Evolutionary conservation across 257 asterid species (phyloP), one percentile per base, ranked within the genome.

Genomic region (Solanum lycopersicoides): DNA sequence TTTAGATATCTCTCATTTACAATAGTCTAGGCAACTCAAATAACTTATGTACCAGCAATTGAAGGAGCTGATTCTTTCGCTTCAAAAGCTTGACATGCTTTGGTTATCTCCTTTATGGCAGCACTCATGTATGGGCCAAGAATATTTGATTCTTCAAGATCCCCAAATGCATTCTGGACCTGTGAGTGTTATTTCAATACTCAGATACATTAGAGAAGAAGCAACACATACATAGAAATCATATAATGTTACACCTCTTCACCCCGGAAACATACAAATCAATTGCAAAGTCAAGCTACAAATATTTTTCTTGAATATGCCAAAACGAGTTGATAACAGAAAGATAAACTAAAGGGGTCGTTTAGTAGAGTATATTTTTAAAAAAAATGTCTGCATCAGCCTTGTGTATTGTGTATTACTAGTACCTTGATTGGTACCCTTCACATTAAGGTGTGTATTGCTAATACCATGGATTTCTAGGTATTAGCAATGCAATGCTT

Each of bases 51-150:
- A 97, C 99, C 98, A 41, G 98, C 98, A 85, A 93, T 79, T 71
- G 94, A 90, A 89, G 99, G 99, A 28, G 98, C 99, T 66, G 98
- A 97, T 89, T 95, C 99, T 89, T 97, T 97, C 20, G 90, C 93
- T 92, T 97, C 99, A 91, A 97, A 95, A 90, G 94, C 95, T 87
- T 92, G 98, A 86, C 92, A 89, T 89, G 98, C 99, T 91, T 88
- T 93, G 72, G 96, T 91, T 87, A 97, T 92, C 93, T 95, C 99
- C 91, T 90, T 93, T 89, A 97, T 91, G 84, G 98, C 96, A 92
- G 92, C 95, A 87, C 91, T 92, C 98, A 95, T 91, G 90, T 91
- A 93, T 45, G 98, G 96, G 59, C 93, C 89, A 73, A 97, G 98
- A 89, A 95, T 94, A 92, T 94, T 95, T 86, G 97, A 94, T 82